Evolutionary conservation across 768 basidiomycete species (phyloP).

Genomic region (Pseudohyphozyma bogoriensis): DNA sequence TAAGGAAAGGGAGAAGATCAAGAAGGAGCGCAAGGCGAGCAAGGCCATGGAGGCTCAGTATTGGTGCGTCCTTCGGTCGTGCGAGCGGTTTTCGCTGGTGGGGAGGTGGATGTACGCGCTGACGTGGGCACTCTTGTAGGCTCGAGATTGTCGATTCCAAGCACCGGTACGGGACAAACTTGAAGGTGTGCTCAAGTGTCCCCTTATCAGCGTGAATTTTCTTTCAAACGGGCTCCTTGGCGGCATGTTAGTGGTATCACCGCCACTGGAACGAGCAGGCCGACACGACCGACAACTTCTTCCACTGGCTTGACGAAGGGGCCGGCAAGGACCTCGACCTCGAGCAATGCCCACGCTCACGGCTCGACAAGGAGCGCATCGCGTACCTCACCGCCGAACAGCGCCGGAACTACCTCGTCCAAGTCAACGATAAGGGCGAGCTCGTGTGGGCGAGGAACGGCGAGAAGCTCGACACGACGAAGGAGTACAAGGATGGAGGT

Average conservation of each 20-base stretch:
- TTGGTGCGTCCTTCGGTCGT: not conserved
- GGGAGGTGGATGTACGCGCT: not conserved
- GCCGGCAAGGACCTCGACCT: conserved; percentile 37
- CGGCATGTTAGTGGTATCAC: not conserved
- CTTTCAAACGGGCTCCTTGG: too few species aligned
- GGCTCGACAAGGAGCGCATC: conserved; percentile 39
- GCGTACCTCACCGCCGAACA: conserved; percentile 36
- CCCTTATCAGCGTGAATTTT: not conserved
- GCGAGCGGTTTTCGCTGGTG: not conserved
- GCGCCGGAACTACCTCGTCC: conserved; percentile 38
- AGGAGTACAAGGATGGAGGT: conserved; percentile 25
- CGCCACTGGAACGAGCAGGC: conserved; percentile 38
- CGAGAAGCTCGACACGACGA: conserved; percentile 34
- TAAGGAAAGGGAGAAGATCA: conserved; percentile 15
- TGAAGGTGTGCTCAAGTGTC: conserved; percentile 11
- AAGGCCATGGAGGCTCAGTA: conserved; percentile 29
- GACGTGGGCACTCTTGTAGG: not conserved
- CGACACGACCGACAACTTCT: conserved; percentile 40
- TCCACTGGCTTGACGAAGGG: conserved; percentile 38
- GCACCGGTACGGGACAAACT: conserved; percentile 28
- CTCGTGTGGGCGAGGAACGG: conserved; percentile 29
- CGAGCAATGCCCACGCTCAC: conserved; percentile 35
- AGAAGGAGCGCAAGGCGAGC: conserved; percentile 4
- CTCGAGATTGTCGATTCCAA: conserved; percentile 17
- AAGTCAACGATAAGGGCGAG: conserved; percentile 33